These are phyloP conservation scores for Corylus americana DNA, from an alignment of 306 rosid species.

Conservation along the genomic window DNA sequence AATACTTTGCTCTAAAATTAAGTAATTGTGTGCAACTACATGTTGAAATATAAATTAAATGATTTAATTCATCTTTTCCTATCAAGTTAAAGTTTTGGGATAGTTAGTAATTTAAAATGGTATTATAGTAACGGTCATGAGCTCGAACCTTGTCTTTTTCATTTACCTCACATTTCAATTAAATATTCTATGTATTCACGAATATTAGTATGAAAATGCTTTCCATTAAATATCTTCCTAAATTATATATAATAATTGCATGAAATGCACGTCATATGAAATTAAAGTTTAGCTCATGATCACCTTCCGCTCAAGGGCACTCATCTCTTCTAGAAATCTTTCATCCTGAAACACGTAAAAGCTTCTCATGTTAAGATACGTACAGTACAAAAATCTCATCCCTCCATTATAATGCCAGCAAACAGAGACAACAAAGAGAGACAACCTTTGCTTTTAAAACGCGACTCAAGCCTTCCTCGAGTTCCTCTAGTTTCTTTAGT, in stretches of 20 bases:
- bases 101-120: too few relatives aligned
- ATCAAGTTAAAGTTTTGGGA: too few relatives aligned
- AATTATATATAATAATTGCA: background rate
- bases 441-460: constrained; percentile 32
- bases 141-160: too few relatives aligned
- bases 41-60: too few relatives aligned
- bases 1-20: background rate
- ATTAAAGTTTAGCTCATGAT: background rate
- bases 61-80: too few relatives aligned
- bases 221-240: background rate
- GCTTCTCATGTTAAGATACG: background rate
- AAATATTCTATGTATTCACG: too few relatives aligned
- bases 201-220: too few relatives aligned
- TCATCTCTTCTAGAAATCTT: constrained; percentile 20
- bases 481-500: constrained; percentile 24
- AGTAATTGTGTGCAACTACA: background rate
- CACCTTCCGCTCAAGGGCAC: constrained; percentile 36
- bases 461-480: constrained; percentile 20
- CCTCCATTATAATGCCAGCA: background rate
- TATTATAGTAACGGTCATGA: too few relatives aligned
- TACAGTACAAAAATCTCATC: background rate
- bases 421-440: background rate
- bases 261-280: background rate
- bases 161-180: too few relatives aligned
- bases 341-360: constrained; percentile 27